Evolutionary conservation across 1,139 yeast genomes (phyloP).

Genomic region (Candida smagusa): DNA sequence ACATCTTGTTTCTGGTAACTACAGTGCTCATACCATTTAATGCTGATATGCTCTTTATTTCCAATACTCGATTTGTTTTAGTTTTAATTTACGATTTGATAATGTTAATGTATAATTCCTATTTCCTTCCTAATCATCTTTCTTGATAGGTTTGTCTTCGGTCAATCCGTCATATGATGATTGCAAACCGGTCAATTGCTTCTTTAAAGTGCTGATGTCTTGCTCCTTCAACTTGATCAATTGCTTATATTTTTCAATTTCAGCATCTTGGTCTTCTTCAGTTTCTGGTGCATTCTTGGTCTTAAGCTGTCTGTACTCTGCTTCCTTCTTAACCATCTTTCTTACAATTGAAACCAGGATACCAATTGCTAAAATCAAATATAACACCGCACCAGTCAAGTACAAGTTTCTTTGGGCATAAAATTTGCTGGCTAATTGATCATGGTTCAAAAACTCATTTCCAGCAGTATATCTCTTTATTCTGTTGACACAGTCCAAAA

Average conservation of each 20-base stretch:
- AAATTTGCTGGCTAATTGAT: constrained; percentile 53
- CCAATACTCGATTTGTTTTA: constrained; percentile 4
- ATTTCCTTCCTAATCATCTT: constrained; percentile 7
- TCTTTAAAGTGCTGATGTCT: constrained; percentile 49
- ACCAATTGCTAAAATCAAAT: constrained; percentile 55
- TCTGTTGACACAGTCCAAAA: constrained; percentile 56
- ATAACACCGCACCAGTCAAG: constrained; percentile 67
- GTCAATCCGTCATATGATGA: constrained; percentile 48
- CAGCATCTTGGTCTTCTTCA: constrained; percentile 23
- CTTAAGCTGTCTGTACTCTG: constrained; percentile 30
- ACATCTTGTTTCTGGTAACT: constrained; percentile 36
- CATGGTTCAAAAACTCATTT: constrained; percentile 25
- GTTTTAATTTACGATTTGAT: constrained; percentile 1
- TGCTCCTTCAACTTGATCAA: constrained; percentile 43
- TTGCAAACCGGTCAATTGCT: constrained; percentile 54
- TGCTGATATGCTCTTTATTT: constrained; percentile 4
- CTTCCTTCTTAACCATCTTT: constrained; percentile 58
- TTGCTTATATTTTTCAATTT: constrained; percentile 36
- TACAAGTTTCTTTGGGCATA: constrained; percentile 71
- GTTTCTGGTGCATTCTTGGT: constrained; percentile 14
- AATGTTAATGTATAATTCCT: neutral
- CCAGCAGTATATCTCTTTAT: constrained; percentile 28
- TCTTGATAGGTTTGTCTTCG: constrained; percentile 4
- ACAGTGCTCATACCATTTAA: constrained; percentile 25
- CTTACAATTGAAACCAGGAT: constrained; percentile 56